Evolutionary conservation across 192 early-diverging fungal genomes (phyloP).

Genomic region (Podila minutissima): DNA sequence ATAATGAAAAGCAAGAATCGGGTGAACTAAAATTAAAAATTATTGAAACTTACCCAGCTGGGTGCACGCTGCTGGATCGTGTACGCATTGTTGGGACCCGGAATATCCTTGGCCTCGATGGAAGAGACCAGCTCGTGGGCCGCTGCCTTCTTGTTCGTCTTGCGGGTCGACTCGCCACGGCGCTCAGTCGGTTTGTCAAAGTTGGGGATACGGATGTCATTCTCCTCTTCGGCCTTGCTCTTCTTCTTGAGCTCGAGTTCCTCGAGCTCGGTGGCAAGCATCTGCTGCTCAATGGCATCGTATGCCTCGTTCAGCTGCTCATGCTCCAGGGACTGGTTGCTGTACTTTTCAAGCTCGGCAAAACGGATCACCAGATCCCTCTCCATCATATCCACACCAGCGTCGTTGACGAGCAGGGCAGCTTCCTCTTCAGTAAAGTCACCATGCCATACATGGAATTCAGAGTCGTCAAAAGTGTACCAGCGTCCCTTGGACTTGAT

Average conservation of each 20-base stretch:
- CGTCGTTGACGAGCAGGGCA: constrained; percentile 25
- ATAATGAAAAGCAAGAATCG: too few species aligned
- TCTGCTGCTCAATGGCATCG: constrained; percentile 15
- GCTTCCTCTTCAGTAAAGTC: constrained; percentile 45
- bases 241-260: background rate
- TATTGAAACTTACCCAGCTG: constrained; percentile 37
- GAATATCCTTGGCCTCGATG: constrained; percentile 8
- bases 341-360: constrained; percentile 28
- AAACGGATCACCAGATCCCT: constrained; percentile 52
- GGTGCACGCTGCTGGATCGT: constrained; percentile 30
- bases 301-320: constrained; percentile 22
- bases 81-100: constrained; percentile 26
- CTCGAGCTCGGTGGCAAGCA: constrained; percentile 2
- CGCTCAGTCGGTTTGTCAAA: background rate
- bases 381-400: constrained; percentile 51
- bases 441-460: constrained; percentile 50
- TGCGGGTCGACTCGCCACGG: background rate
- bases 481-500: constrained; percentile 49
- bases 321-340: constrained; percentile 1
- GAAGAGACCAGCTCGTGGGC: constrained; percentile 15
- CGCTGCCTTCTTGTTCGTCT: constrained; percentile 9
- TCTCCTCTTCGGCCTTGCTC: background rate
- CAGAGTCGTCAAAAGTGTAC: constrained; percentile 39
- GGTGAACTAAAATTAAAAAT: too few species aligned
- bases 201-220: constrained; percentile 20